A percentile compares a stretch with the other conserved stretches of the same genome.
phyloP scores from a whole-genome alignment of 176 grass and related monocot species.

The Elaeis guineensis region DNA sequence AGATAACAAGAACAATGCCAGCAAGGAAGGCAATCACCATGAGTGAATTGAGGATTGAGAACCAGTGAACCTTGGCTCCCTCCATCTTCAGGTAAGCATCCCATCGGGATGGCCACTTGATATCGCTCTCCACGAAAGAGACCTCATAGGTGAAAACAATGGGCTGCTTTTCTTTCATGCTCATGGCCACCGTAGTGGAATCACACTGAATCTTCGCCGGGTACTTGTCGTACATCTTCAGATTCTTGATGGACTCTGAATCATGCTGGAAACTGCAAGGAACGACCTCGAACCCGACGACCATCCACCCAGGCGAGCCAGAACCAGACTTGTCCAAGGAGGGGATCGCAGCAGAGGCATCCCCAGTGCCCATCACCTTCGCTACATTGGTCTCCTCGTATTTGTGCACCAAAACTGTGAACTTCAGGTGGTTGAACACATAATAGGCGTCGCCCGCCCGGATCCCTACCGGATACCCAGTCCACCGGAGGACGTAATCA shows the following conservation, averaged over 20 bases:
- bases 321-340: slow-evolving; percentile 6
- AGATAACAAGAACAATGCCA: slow-evolving; percentile 39
- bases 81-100: slow-evolving; percentile 52
- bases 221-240: slow-evolving; percentile 43
- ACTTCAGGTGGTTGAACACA: slow-evolving; percentile 40
- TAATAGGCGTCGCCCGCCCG: slow-evolving; percentile 12
- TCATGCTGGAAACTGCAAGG: slow-evolving; percentile 34
- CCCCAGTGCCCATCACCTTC: slow-evolving; percentile 29
- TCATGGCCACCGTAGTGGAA: slow-evolving; percentile 30
- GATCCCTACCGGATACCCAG: slow-evolving; percentile 30
- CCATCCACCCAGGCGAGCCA: slow-evolving; percentile 21
- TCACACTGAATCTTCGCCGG: slow-evolving; percentile 33
- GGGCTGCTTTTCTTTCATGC: slow-evolving; percentile 29
- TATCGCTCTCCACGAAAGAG: slow-evolving; percentile 35
- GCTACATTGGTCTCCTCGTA: slow-evolving; percentile 40
- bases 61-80: slow-evolving; percentile 49
- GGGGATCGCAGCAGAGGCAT: slow-evolving; percentile 31
- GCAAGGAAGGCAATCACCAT: slow-evolving; percentile 49
- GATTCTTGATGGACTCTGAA: slow-evolving; percentile 16
- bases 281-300: slow-evolving; percentile 44
- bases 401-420: slow-evolving; percentile 42
- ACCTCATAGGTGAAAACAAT: slow-evolving; percentile 42
- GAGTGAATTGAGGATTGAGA: slow-evolving; percentile 41
- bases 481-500: slow-evolving; percentile 33
- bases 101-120: slow-evolving; percentile 47